These are phyloP conservation scores for Ogataea sp. DNA, from an alignment of 805 yeast species.

Conservation along the genomic window DNA sequence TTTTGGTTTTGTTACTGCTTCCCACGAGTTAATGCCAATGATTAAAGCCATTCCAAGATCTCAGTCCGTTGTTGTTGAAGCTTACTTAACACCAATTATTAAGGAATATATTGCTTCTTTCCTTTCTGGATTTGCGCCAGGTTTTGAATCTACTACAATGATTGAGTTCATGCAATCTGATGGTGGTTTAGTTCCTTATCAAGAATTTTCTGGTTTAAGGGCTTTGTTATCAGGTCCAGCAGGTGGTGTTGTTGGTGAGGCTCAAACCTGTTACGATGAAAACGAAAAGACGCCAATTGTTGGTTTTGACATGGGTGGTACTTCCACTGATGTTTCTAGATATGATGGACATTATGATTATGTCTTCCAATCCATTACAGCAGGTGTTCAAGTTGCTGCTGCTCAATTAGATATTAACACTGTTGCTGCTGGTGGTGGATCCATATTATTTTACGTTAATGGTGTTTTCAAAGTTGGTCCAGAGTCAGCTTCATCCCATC, in stretches of 20 bases:
- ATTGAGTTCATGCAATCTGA: slow-evolving; percentile 52
- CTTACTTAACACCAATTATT: slow-evolving; percentile 37
- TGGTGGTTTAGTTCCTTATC: slow-evolving; percentile 48
- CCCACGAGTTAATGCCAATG: slow-evolving; percentile 29
- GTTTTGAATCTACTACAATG: slow-evolving; percentile 23
- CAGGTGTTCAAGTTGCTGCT: slow-evolving; percentile 26
- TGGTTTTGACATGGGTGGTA: slow-evolving; percentile 32
- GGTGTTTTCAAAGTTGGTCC: slow-evolving; percentile 77
- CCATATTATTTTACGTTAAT: slow-evolving; percentile 49
- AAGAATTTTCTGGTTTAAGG: slow-evolving; percentile 43
- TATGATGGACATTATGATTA: slow-evolving; percentile 22
- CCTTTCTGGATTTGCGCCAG: slow-evolving; percentile 24
- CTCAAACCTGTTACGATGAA: slow-evolving; percentile 40
- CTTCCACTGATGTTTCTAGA: slow-evolving; percentile 30
- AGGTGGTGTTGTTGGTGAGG: slow-evolving; percentile 54
- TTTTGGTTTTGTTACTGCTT: slow-evolving; percentile 32
- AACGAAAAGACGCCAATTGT: slow-evolving; percentile 16
- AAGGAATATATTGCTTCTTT: slow-evolving; percentile 29
- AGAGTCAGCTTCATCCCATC: slow-evolving; percentile 76
- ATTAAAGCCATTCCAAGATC: slow-evolving; percentile 32
- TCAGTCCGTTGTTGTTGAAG: slow-evolving; percentile 34
- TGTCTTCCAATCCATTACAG: slow-evolving; percentile 24
- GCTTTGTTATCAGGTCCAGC: slow-evolving; percentile 54
- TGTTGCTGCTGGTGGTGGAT: slow-evolving; percentile 24
- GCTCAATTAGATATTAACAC: slow-evolving; percentile 27